Percentiles rank a stretch among this genome's conserved stretches.
Conservation (phyloP, 352 stramenopile genomes). For the Blastocystis sp. region DNA sequence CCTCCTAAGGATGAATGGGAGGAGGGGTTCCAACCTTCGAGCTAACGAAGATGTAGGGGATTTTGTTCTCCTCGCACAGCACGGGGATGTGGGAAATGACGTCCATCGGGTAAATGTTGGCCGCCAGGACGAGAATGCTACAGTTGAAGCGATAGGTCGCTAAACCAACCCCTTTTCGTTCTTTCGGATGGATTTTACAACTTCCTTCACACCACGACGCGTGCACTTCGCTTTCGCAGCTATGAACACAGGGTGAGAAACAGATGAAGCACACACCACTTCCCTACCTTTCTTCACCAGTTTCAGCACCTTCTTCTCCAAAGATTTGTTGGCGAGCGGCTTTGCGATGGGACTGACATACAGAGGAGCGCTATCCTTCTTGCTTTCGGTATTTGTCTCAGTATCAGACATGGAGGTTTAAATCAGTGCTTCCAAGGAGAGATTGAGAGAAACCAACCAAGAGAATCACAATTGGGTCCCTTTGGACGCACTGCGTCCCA, state of each 20-base stretch:
- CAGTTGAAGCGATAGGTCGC: neutral
- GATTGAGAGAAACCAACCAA: slow-evolving; percentile 15
- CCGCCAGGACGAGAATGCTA: slow-evolving; percentile 90
- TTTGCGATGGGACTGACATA: slow-evolving; percentile 82
- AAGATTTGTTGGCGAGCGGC: slow-evolving; percentile 94
- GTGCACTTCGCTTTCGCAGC: slow-evolving; percentile 91
- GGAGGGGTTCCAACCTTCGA: slow-evolving; percentile 80
- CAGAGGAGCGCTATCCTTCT: slow-evolving; percentile 72
- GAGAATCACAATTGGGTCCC: neutral
- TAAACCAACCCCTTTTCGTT: slow-evolving; percentile 84
- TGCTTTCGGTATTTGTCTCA: slow-evolving; percentile 40
- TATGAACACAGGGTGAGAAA: slow-evolving; percentile 72
- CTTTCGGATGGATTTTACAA: slow-evolving; percentile 94
- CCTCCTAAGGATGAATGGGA: slow-evolving; percentile 49
- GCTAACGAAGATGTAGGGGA: slow-evolving; percentile 95
- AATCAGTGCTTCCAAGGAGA: neutral
- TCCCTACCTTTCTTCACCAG: slow-evolving; percentile 83
- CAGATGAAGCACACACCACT: neutral
- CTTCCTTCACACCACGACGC: slow-evolving; percentile 97
- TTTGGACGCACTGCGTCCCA: neutral
- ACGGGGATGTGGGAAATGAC: slow-evolving; percentile 98
- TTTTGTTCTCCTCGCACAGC: slow-evolving; percentile 94
- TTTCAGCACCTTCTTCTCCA: slow-evolving; percentile 85
- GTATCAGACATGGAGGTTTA: slow-evolving; percentile 65
- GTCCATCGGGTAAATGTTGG: slow-evolving; percentile 99